These are phyloP conservation scores for Kitagawia praeruptora DNA, from an alignment of 129 eudicot genomes.

Conservation along the genomic window DNA sequence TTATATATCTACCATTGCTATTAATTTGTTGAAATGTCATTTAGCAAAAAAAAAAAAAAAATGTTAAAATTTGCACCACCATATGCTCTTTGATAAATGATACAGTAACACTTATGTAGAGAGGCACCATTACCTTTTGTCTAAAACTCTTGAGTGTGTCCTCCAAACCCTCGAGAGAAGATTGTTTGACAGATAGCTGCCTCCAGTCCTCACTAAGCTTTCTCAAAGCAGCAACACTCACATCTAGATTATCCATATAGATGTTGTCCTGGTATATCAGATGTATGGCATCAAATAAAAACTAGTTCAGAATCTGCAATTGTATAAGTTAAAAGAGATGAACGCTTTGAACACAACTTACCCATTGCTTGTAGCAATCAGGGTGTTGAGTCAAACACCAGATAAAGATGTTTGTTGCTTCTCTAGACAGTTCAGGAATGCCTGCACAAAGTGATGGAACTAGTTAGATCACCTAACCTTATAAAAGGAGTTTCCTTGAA, in stretches of 20 bases:
- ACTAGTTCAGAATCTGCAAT: background rate
- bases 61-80: too few species aligned
- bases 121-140: constrained; percentile 23
- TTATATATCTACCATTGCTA: background rate
- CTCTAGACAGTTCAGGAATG: constrained; percentile 57
- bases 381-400: constrained; percentile 77
- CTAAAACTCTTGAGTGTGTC: constrained; percentile 44
- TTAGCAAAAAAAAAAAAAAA: too few species aligned
- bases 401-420: constrained; percentile 58
- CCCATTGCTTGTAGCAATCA: constrained; percentile 90
- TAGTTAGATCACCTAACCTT: background rate
- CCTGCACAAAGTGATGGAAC: constrained; percentile 30
- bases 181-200: constrained; percentile 26
- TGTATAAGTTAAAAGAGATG: background rate
- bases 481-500: background rate
- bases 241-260: constrained; percentile 36
- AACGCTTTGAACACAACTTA: constrained; percentile 23
- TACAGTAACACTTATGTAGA: background rate
- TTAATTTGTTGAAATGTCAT: background rate
- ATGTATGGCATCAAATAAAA: background rate
- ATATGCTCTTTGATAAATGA: too few species aligned
- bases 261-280: constrained; percentile 35
- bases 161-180: constrained; percentile 33
- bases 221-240: constrained; percentile 42
- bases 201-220: constrained; percentile 42